phyloP scores from a whole-genome alignment of 352 stramenopile genomes.

The Pythium dissimile region DNA sequence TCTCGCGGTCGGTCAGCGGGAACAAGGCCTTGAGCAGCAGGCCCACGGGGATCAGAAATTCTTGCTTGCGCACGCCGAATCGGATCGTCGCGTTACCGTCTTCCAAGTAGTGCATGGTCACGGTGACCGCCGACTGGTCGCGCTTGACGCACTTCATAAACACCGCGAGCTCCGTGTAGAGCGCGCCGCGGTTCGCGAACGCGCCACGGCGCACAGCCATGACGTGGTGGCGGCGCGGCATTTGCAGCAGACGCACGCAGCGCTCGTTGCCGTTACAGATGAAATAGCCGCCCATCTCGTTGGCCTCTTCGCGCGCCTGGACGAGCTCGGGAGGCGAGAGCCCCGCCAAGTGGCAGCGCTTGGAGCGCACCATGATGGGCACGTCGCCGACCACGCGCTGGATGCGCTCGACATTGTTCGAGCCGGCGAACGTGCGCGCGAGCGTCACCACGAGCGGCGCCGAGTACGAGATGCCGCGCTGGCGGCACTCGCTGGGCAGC shows the following conservation, averaged over 20 bases:
- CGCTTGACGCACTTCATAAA: slow-evolving; percentile 95
- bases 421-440: slow-evolving; percentile 70
- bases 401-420: slow-evolving; percentile 79
- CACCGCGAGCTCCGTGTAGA: slow-evolving; percentile 97
- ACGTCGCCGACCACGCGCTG: slow-evolving; percentile 92
- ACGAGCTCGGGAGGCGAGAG: slow-evolving; percentile 88
- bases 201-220: slow-evolving; percentile 95
- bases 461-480: slow-evolving; percentile 96
- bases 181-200: slow-evolving; percentile 95
- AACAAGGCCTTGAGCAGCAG: slow-evolving; percentile 97
- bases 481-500: slow-evolving; percentile 94
- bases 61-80: slow-evolving; percentile 97
- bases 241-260: slow-evolving; percentile 97
- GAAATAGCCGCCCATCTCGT: slow-evolving; percentile 99
- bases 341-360: slow-evolving; percentile 93
- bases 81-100: slow-evolving; percentile 96
- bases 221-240: slow-evolving; percentile 85
- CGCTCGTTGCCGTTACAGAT: slow-evolving; percentile 99
- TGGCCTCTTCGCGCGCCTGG: slow-evolving; percentile 88
- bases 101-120: slow-evolving; percentile 98
- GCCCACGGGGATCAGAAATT: slow-evolving; percentile 98
- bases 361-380: slow-evolving; percentile 97
- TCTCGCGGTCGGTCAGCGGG: slow-evolving; percentile 90
- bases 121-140: slow-evolving; percentile 95
- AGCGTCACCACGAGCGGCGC: slow-evolving; percentile 94